A percentile compares a stretch with the other conserved stretches of the same genome.
Conservation (phyloP, 345 rosid genomes). For the Acer saccharum region DNA sequence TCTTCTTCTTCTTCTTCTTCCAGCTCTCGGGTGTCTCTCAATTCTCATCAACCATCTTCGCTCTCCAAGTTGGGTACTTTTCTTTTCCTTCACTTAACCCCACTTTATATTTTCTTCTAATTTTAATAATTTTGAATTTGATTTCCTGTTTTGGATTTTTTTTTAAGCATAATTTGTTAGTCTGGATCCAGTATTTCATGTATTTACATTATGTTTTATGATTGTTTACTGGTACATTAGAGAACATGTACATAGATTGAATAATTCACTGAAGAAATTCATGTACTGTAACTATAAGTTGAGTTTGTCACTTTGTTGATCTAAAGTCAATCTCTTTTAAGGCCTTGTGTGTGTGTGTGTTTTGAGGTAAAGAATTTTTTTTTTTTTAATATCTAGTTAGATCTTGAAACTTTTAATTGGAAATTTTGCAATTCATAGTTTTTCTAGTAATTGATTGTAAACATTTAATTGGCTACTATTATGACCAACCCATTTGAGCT, state of each 20-base stretch:
- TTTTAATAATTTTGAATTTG: not conserved
- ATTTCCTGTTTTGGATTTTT: not conserved
- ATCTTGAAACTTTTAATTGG: not conserved
- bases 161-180: not conserved
- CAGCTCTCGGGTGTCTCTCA: conserved; percentile 29
- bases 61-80: conserved; percentile 46
- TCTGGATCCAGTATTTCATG: conserved; percentile 4
- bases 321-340: not conserved
- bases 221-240: not conserved
- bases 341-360: not conserved
- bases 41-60: conserved; percentile 20
- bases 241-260: not conserved
- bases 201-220: not conserved
- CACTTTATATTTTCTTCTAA: not conserved
- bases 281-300: not conserved
- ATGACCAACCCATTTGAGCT: not conserved
- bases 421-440: not conserved
- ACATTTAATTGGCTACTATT: not conserved
- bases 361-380: not conserved
- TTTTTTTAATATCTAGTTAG: not conserved
- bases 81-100: not conserved
- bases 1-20: conserved; percentile 29
- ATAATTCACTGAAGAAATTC: not conserved
- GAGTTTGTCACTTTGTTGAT: not conserved
- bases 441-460: not conserved